phyloP scores from a whole-genome alignment of 2,329 filamentous ascomycete genomes.

The Rhynchosporium graminicola region DNA sequence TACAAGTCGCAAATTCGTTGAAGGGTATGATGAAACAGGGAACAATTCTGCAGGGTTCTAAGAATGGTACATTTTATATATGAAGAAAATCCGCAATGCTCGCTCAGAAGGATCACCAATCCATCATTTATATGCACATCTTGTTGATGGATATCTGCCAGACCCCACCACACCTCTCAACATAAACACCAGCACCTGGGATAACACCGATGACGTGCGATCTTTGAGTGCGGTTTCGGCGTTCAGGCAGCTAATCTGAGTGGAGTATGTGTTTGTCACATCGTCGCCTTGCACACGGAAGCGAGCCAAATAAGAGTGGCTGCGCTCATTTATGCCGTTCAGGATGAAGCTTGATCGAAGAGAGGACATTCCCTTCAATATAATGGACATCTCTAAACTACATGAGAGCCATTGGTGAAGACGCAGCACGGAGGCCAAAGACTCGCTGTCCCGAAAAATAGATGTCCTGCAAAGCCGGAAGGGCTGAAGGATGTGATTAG shows the following conservation, averaged over 20 bases:
- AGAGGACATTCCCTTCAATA: too few species aligned
- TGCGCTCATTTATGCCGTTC: too few species aligned
- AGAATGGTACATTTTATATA: not conserved
- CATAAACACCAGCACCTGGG: conserved; percentile 3
- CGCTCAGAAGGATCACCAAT: not conserved
- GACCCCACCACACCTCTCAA: conserved; percentile 6
- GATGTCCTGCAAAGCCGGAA: too few species aligned
- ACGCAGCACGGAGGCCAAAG: too few species aligned
- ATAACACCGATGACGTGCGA: conserved; percentile 18
- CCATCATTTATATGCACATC: not conserved
- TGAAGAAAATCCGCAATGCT: not conserved
- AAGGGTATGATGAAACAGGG: conserved; percentile 35
- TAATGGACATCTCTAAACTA: too few species aligned
- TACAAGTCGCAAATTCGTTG: conserved; percentile 26
- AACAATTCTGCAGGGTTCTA: conserved; percentile 34
- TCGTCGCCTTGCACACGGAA: conserved; percentile 12
- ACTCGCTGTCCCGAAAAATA: too few species aligned
- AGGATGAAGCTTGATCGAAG: too few species aligned
- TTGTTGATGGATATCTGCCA: conserved; percentile 2
- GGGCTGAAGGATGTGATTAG: too few species aligned
- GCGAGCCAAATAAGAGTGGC: conserved; percentile 12
- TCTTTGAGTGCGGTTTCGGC: conserved; percentile 14
- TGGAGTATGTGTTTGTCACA: not conserved
- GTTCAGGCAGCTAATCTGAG: conserved; percentile 20
- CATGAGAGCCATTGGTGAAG: too few species aligned